Base-by-base conservation (phyloP, 2,329 filamentous ascomycete species). In the Diaporthe velutina region DNA sequence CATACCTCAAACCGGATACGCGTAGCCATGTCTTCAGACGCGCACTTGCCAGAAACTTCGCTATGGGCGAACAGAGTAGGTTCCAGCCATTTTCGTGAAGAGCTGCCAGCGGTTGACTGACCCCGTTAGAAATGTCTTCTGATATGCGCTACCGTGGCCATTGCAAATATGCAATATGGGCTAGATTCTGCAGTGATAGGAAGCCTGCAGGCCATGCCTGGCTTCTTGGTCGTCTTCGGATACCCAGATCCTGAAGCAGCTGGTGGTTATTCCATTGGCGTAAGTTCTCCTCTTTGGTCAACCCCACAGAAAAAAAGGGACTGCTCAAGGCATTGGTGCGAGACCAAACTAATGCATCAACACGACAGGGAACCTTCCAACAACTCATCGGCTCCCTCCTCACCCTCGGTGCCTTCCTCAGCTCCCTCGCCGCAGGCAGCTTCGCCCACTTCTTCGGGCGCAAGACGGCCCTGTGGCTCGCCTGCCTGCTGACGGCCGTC, bases 141-240 rank as follows among this genome's bases (percentile, higher is more conserved):
- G 13, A 85, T 88, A 75, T 88, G 86, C 78, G 84, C 82, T 61
- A 80, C 84, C 19, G 85, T 88, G 10, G 84, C 86, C 6, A 81
- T 86, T 40, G 86, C 86, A 6, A 88, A 86, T 75, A 87, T 88
- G 83, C 87, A 90, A 77, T 89, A 89, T 79, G 87, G 87, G 3
- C 83, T 89, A 8, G 87, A 89, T 78, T 85, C 83, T 15, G 84
- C 85, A 3, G 84, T 84, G 10, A 82, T 89, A 0, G 85, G 84
- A 12, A 85, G 84, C 3, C 79, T 88, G 5, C 84, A 88, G 77
- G 86, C 86, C 4, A 88, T 88, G 86, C 87, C 87, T 0, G 87
- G 88, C 0, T 89, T 89, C 68, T 77, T 88, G 9, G 80, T 83
- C 71, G 86, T 90, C 0, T 90, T 88, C 78, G 88, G 88, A 3